Evolutionary conservation across 345 rosid species (phyloP).

Genomic region (Gossypium sturtianum): DNA sequence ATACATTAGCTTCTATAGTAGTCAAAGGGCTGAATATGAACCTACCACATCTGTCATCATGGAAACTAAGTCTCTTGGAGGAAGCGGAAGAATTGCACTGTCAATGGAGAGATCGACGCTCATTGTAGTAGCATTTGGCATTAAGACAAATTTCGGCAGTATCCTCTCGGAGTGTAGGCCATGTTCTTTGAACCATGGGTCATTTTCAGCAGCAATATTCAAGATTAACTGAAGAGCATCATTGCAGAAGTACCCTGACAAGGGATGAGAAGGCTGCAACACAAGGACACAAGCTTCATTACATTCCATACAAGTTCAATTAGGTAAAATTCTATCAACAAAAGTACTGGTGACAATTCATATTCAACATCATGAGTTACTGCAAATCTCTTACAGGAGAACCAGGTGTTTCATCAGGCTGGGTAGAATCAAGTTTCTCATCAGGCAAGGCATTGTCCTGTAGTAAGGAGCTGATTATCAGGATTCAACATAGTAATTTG

Average conservation of each 20-base stretch:
- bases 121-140: background rate
- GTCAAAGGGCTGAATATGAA: background rate
- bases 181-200: background rate
- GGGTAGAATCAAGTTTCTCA: no score
- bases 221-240: background rate
- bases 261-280: background rate
- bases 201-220: background rate
- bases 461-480: background rate
- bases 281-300: background rate
- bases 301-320: background rate
- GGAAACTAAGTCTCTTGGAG: background rate
- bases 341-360: background rate
- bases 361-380: background rate
- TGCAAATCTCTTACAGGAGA: background rate
- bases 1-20: background rate
- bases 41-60: background rate
- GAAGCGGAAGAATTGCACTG: background rate
- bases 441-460: background rate
- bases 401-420: background rate
- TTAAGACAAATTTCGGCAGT: background rate
- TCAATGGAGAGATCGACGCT: background rate
- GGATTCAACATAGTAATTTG: background rate
- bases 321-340: background rate
- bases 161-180: background rate
- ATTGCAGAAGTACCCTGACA: no score